Conservation (phyloP, 345 rosid genomes). For the Arabidopsis suecica region DNA sequence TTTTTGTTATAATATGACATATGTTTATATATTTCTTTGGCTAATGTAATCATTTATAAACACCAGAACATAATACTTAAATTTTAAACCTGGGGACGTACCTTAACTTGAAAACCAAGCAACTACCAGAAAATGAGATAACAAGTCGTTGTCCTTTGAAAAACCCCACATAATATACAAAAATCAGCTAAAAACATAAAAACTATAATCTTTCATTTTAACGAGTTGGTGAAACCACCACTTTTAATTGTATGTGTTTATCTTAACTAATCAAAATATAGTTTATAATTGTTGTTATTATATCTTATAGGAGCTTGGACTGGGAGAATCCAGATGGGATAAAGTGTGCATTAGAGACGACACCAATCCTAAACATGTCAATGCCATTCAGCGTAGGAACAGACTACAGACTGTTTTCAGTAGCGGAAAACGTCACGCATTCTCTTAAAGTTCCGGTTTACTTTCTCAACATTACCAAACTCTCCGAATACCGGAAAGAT, state of each 20-base stretch:
- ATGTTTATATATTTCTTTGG: neutral
- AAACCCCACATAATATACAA: neutral
- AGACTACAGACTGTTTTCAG: conserved; percentile 60
- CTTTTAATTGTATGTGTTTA: neutral
- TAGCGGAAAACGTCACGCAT: conserved; percentile 58
- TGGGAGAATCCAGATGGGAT: conserved; percentile 91
- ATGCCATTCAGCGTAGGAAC: conserved; percentile 72
- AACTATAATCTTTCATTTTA: neutral
- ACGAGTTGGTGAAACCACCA: conserved; percentile 38
- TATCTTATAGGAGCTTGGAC: conserved; percentile 67
- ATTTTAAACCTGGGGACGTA: neutral
- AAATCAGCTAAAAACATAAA: conserved; percentile 19
- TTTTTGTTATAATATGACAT: neutral
- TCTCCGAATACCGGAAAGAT: conserved; percentile 86
- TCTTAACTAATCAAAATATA: neutral
- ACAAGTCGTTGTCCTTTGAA: conserved; percentile 28
- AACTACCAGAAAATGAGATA: conserved; percentile 36
- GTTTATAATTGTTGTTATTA: neutral
- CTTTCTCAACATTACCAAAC: conserved; percentile 71
- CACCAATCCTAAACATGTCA: conserved; percentile 64
- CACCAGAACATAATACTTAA: neutral
- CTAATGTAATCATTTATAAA: neutral
- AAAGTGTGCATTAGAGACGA: conserved; percentile 83
- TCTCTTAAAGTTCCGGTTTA: conserved; percentile 63
- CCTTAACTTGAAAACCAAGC: conserved; percentile 36